Percentiles rank a stretch among this genome's conserved stretches.
Evolutionary conservation across 805 yeast genomes (phyloP).

Genomic region (Tetrapisispora iriomotensis): DNA sequence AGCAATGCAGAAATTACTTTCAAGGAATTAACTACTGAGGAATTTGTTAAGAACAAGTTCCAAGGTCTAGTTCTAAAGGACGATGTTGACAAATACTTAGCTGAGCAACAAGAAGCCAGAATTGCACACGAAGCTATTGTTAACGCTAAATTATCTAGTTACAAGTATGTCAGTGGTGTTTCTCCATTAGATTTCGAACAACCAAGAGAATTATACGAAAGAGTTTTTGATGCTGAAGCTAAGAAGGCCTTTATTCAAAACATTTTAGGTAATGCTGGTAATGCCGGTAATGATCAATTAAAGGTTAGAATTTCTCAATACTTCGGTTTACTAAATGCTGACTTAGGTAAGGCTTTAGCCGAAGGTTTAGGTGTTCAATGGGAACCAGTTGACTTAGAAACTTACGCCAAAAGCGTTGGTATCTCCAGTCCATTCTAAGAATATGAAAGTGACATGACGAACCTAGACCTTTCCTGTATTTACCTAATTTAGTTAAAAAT

Average conservation of each 20-base stretch:
- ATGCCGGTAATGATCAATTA: conserved; percentile 23
- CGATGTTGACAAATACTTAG: conserved; percentile 19
- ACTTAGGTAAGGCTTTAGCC: conserved; percentile 34
- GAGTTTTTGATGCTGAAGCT: conserved; percentile 29
- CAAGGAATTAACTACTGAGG: conserved; percentile 9
- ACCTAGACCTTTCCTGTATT: too few species aligned
- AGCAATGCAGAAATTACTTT: conserved; percentile 19
- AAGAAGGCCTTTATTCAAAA: conserved; percentile 31
- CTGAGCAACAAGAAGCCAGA: conserved; percentile 25
- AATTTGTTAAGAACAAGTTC: conserved; percentile 20
- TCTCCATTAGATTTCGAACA: conserved; percentile 39
- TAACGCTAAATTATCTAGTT: conserved; percentile 30
- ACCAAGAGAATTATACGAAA: conserved; percentile 35
- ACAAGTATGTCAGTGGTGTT: conserved; percentile 33
- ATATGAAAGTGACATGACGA: too few species aligned
- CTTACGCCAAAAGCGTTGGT: conserved; percentile 27
- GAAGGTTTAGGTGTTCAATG: conserved; percentile 34
- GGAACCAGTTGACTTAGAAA: conserved; percentile 27
- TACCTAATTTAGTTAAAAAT: too few species aligned
- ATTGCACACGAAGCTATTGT: conserved; percentile 31
- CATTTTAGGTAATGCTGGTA: conserved; percentile 33
- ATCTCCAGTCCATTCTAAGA: conserved; percentile 9
- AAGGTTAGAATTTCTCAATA: conserved; percentile 33
- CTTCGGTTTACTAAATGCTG: conserved; percentile 35
- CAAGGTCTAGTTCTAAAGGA: conserved; percentile 28